Evolutionary conservation across 2,329 filamentous ascomycete genomes (phyloP), one percentile per base, ranked within the genome.

Genomic region (Sphaerulina musiva): DNA sequence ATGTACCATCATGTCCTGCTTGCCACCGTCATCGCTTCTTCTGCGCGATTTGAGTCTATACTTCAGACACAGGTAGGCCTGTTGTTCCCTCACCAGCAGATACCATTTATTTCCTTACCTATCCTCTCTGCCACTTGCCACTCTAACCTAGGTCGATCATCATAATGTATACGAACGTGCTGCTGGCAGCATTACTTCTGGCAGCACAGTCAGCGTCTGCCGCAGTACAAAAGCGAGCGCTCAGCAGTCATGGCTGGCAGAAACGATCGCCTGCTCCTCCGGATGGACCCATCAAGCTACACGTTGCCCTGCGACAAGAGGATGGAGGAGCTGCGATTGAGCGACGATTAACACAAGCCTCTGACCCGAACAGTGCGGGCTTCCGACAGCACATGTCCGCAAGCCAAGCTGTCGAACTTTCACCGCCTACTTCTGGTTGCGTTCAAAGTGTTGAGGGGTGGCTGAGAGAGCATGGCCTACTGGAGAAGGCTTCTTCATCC

Each of bases 261-360:
- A 48, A 44, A 8, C 48, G 45, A 14, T 62, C 41, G 43, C 48
- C 60, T 54, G 59, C 57, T 38, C 57, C 57, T 9, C 52, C 44
- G 0, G 55, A 62, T 39, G 48, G 42, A 4, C 6, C 34, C 4
- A 63, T 63, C 48, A 60, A 53, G 46, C 47, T 63, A 4, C 61
- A 63, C n/a, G 55, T 63, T 38, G 61, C 60, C 9, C 14, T 62
- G 4, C 54, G 55, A 8, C 59, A 59, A 34, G 54, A 48, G 12
- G 54, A 63, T 32, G 38, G 47, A 29, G 59, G 58, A 6, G 47
- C 52, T 14, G 59, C 36, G 7, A 47, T 58, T 29, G 54, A 55
- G 42, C 46, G 53, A 20, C 51, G 48, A 38, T 50, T 60, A 1
- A 3, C 54, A 0, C 38, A 52, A 5, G 51, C 48, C 8, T 58